phyloP scores from a whole-genome alignment of 2,329 filamentous ascomycete genomes.

The Ophiosphaerella herpotricha region DNA sequence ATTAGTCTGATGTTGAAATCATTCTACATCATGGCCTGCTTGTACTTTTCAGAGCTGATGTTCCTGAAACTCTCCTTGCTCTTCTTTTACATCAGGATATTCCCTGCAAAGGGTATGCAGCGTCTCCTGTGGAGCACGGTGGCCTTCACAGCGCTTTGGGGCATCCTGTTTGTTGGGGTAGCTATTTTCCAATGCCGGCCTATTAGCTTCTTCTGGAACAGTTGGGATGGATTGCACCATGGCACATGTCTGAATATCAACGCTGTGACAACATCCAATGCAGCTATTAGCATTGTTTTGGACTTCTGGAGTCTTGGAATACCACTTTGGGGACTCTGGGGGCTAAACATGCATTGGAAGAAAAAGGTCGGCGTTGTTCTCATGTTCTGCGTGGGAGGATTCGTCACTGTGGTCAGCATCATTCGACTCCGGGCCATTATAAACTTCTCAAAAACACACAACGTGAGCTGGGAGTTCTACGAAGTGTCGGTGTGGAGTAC shows the following conservation, averaged over 20 bases:
- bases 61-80: slow-evolving; percentile 26
- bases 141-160: slow-evolving; percentile 22
- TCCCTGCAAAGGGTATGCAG: slow-evolving; percentile 15
- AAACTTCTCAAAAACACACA: slow-evolving; percentile 48
- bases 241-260: slow-evolving; percentile 38
- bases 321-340: slow-evolving; percentile 30
- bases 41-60: slow-evolving; percentile 29
- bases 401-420: slow-evolving; percentile 41
- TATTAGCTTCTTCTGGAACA: slow-evolving; percentile 29
- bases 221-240: slow-evolving; percentile 20
- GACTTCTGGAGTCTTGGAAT: slow-evolving; percentile 31
- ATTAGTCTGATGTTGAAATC: slow-evolving; percentile 49
- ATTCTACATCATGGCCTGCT: slow-evolving; percentile 31
- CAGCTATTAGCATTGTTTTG: slow-evolving; percentile 29
- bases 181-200: slow-evolving; percentile 33
- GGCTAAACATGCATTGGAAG: slow-evolving; percentile 28
- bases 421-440: slow-evolving; percentile 50
- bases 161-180: slow-evolving; percentile 15
- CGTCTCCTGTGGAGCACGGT: slow-evolving; percentile 5
- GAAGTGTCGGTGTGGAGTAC: slow-evolving; percentile 49
- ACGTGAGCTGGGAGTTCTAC: slow-evolving; percentile 48
- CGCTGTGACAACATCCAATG: slow-evolving; percentile 28
- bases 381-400: slow-evolving; percentile 9
- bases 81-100: slow-evolving; percentile 26
- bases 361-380: slow-evolving; percentile 38